Evolutionary conservation across 306 rosid genomes (phyloP).

Genomic region (Trifolium fragiferum): DNA sequence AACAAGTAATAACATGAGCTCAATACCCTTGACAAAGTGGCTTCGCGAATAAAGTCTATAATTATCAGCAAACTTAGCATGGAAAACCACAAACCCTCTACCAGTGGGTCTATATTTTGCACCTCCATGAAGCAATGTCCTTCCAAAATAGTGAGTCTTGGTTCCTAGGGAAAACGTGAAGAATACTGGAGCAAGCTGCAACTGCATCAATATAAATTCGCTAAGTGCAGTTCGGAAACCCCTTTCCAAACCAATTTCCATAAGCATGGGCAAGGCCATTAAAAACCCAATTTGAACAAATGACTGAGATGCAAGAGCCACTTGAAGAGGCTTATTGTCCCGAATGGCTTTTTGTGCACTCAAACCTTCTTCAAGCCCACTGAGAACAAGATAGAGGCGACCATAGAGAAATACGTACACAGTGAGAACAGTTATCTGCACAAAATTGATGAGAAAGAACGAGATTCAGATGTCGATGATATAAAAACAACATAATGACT

Average conservation of each 20-base stretch:
- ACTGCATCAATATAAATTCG: slow-evolving; percentile 58
- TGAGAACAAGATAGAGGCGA: slow-evolving; percentile 60
- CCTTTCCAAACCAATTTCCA: slow-evolving; percentile 66
- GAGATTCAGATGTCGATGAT: slow-evolving; percentile 29
- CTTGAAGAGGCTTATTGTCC: slow-evolving; percentile 61
- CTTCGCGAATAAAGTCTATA: slow-evolving; percentile 62
- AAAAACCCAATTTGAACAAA: slow-evolving; percentile 57
- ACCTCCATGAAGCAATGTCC: slow-evolving; percentile 63
- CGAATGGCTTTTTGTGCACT: slow-evolving; percentile 49
- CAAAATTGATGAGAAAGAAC: slow-evolving; percentile 9
- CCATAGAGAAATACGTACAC: slow-evolving; percentile 59
- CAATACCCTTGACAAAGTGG: slow-evolving; percentile 63
- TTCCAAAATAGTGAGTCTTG: slow-evolving; percentile 61
- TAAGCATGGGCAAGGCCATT: slow-evolving; percentile 60
- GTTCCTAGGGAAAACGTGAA: slow-evolving; percentile 62
- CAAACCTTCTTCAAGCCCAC: slow-evolving; percentile 60
- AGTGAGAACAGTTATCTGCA: slow-evolving; percentile 58
- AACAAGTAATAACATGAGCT: slow-evolving; percentile 55
- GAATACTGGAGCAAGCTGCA: slow-evolving; percentile 61
- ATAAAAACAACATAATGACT: slow-evolving; percentile 21
- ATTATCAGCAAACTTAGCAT: slow-evolving; percentile 60
- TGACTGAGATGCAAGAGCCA: slow-evolving; percentile 62
- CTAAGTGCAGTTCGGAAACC: slow-evolving; percentile 62
- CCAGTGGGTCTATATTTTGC: slow-evolving; percentile 60
- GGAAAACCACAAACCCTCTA: slow-evolving; percentile 63